Conservation (phyloP, 192 early-diverging fungal species). For the Tieghemiomyces parasiticus region DNA sequence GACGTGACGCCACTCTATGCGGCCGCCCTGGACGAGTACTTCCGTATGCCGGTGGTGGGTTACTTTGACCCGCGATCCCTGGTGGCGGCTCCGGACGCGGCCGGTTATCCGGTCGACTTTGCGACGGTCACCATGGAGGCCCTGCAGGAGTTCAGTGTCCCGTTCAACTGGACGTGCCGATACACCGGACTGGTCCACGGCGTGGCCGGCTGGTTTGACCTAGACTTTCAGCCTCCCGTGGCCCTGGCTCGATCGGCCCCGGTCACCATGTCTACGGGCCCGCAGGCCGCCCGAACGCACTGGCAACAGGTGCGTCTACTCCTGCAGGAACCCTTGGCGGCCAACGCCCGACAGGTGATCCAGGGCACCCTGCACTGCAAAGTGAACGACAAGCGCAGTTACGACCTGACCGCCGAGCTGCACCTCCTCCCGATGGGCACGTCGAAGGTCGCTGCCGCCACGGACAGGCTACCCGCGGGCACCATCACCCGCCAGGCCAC, state of each 20-base stretch:
- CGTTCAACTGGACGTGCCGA: constrained; percentile 58
- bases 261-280: constrained; percentile 76
- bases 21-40: constrained; percentile 70
- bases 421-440: constrained; percentile 16
- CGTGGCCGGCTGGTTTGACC: constrained; percentile 94
- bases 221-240: constrained; percentile 52
- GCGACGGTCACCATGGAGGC: constrained; percentile 58
- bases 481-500: constrained; percentile 38
- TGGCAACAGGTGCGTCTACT: constrained; percentile 97
- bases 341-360: constrained; percentile 78
- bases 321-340: constrained; percentile 84
- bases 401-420: constrained; percentile 68
- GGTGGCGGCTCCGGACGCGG: constrained; percentile 34
- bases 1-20: constrained; percentile 73
- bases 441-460: constrained; percentile 18
- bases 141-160: constrained; percentile 72
- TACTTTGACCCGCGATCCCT: constrained; percentile 69
- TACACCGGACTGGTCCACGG: constrained; percentile 91
- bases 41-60: constrained; percentile 84
- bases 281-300: constrained; percentile 77
- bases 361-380: constrained; percentile 73
- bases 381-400: constrained; percentile 84
- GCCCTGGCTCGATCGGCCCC: constrained; percentile 22
- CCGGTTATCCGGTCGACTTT: constrained; percentile 64
- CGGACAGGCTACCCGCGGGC: constrained; percentile 21